These are phyloP conservation scores for Massospora cicadina DNA, from an alignment of 371 early-diverging fungal species.

Conservation along the genomic window DNA sequence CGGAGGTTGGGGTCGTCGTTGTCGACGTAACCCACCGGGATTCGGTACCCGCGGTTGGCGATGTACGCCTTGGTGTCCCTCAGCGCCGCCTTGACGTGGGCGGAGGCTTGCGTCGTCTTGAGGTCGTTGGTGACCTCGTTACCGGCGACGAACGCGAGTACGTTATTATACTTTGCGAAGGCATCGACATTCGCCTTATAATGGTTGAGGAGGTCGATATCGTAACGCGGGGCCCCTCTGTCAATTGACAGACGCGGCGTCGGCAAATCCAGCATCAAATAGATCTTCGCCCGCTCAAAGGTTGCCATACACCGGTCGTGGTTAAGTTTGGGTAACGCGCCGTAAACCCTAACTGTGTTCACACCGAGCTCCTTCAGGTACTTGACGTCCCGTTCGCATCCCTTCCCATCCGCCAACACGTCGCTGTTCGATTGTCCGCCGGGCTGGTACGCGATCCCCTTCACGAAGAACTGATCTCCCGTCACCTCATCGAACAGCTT, in stretches of 20 bases:
- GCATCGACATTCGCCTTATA: conserved; percentile 40
- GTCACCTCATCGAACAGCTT: conserved; percentile 52
- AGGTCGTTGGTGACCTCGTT: conserved; percentile 63
- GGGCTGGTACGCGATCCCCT: conserved; percentile 66
- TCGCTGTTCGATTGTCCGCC: conserved; percentile 26
- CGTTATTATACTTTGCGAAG: conserved; percentile 40
- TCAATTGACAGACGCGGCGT: conserved; percentile 41
- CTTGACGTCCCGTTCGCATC: conserved; percentile 45
- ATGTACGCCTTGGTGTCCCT: conserved; percentile 44
- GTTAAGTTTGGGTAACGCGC: conserved; percentile 33
- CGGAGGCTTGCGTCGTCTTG: conserved; percentile 42
- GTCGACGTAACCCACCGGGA: conserved; percentile 67
- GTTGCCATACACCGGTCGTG: conserved; percentile 61
- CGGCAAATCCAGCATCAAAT: conserved; percentile 47
- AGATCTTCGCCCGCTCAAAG: conserved; percentile 45
- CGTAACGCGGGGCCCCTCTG: conserved; percentile 43
- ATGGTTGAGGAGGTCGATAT: conserved; percentile 28
- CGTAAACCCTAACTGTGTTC: conserved; percentile 62
- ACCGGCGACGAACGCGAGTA: conserved; percentile 54
- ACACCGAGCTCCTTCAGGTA: conserved; percentile 46
- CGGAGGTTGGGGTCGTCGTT: conserved; percentile 57
- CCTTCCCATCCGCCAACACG: conserved; percentile 36
- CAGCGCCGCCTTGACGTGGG: conserved; percentile 49
- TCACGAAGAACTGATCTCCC: conserved; percentile 56
- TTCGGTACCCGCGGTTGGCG: conserved; percentile 22